Percentiles rank a stretch among this genome's conserved stretches.
These are phyloP conservation scores for Saturnispora sanitii DNA, from an alignment of 805 yeast genomes.

Conservation along the genomic window DNA sequence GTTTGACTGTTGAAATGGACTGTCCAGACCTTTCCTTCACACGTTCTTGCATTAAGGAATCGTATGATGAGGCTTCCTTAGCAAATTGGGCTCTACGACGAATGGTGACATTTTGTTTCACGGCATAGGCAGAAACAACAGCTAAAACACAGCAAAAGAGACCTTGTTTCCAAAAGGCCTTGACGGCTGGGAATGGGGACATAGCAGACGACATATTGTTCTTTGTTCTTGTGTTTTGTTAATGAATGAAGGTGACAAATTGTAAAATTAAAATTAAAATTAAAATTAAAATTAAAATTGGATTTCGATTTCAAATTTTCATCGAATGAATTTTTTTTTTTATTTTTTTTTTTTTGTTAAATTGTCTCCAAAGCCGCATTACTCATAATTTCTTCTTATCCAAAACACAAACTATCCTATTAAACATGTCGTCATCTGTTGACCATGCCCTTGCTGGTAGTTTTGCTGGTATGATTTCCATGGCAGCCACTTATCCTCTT, in stretches of 20 bases:
- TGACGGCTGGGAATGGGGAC: slow-evolving; percentile 20
- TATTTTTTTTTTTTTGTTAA: too few relatives aligned
- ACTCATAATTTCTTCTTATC: not conserved
- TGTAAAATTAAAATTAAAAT: too few relatives aligned
- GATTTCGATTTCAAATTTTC: too few relatives aligned
- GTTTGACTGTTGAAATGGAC: slow-evolving; percentile 22
- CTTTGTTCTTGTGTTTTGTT: too few relatives aligned
- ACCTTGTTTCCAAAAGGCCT: slow-evolving; percentile 27
- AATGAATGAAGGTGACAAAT: not conserved
- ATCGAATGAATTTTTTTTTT: too few relatives aligned
- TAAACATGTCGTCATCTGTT: slow-evolving; percentile 3
- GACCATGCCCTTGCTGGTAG: slow-evolving; percentile 92
- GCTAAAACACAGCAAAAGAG: slow-evolving; percentile 23
- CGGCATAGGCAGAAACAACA: slow-evolving; percentile 26
- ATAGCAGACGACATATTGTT: slow-evolving; percentile 7
- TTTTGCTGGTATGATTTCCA: slow-evolving; percentile 81
- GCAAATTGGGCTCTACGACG: slow-evolving; percentile 27
- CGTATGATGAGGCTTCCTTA: slow-evolving; percentile 27
- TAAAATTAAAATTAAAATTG: too few relatives aligned
- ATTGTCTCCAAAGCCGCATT: too few relatives aligned
- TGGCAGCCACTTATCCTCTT: slow-evolving; percentile 83
- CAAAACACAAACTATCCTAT: not conserved
- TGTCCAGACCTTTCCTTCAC: slow-evolving; percentile 14
- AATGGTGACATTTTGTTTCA: slow-evolving; percentile 28
- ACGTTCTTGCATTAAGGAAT: slow-evolving; percentile 21